A percentile compares a stretch with the other conserved stretches of the same genome.
Conservation (phyloP, 805 yeast species). For the Candida maesae region DNA sequence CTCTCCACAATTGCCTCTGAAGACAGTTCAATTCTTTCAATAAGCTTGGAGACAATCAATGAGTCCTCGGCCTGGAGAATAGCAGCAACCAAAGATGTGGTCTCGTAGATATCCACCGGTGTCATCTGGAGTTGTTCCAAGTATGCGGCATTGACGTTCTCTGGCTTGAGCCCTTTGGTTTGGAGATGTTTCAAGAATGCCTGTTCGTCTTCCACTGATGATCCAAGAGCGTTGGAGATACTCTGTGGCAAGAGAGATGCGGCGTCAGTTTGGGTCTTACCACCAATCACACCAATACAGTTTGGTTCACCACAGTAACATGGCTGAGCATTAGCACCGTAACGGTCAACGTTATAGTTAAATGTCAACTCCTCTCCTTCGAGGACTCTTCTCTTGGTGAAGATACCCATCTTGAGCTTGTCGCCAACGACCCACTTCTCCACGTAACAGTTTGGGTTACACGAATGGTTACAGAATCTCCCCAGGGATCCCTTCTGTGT, state of each 20-base stretch:
- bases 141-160: constrained; percentile 60
- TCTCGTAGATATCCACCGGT: constrained; percentile 52
- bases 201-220: constrained; percentile 62
- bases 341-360: constrained; percentile 87
- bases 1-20: constrained; percentile 49
- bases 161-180: constrained; percentile 43
- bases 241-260: constrained; percentile 80
- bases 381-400: constrained; percentile 68
- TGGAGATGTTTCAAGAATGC: constrained; percentile 65
- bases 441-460: constrained; percentile 91
- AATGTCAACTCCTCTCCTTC: constrained; percentile 85
- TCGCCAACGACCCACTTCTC: constrained; percentile 97
- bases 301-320: constrained; percentile 93
- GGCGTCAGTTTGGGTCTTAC: constrained; percentile 94
- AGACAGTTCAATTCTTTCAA: constrained; percentile 61
- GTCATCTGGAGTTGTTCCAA: constrained; percentile 53
- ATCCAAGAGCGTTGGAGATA: constrained; percentile 82
- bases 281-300: constrained; percentile 93
- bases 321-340: constrained; percentile 91
- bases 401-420: constrained; percentile 89
- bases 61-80: constrained; percentile 72
- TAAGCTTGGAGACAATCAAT: constrained; percentile 58
- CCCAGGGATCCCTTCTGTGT: constrained; percentile 86
- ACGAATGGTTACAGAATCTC: constrained; percentile 91
- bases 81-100: constrained; percentile 75